phyloP scores from a whole-genome alignment of 768 basidiomycete genomes.

The Boletales sp. region DNA sequence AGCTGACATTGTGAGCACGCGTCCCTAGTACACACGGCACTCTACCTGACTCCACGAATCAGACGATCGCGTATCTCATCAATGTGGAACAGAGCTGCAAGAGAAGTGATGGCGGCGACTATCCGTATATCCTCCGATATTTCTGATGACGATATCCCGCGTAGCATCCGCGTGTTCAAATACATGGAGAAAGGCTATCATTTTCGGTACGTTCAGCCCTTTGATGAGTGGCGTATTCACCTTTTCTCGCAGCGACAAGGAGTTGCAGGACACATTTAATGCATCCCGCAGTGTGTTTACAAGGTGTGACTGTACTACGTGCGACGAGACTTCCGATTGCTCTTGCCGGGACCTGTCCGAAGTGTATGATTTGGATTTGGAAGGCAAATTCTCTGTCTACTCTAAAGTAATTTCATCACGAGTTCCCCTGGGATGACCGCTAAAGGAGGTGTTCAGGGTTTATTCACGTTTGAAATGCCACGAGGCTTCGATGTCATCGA shows the following conservation, averaged over 20 bases:
- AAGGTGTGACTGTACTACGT: constrained; percentile 42
- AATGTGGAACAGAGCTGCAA: constrained; percentile 30
- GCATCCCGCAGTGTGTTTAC: constrained; percentile 35
- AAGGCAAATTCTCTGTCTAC: constrained; percentile 40
- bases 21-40: background rate
- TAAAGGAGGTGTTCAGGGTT: constrained; percentile 35
- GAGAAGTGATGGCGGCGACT: constrained; percentile 25
- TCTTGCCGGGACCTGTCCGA: constrained; percentile 48
- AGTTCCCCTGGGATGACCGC: background rate
- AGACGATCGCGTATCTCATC: constrained; percentile 27
- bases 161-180: constrained; percentile 38
- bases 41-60: constrained; percentile 1
- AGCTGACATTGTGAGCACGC: constrained; percentile 19
- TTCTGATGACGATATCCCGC: constrained; percentile 39
- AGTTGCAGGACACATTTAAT: constrained; percentile 17
- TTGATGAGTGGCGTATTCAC: constrained; percentile 5
- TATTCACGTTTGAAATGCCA: constrained; percentile 42
- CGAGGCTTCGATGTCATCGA: constrained; percentile 55
- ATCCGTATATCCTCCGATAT: constrained; percentile 34
- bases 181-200: constrained; percentile 54
- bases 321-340: constrained; percentile 36
- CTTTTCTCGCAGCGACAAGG: constrained; percentile 13
- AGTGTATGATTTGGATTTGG: constrained; percentile 30
- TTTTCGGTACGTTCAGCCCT: constrained; percentile 36
- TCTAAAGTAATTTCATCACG: constrained; percentile 24